Evolutionary conservation across 106 monocot genomes (phyloP).

Genomic region (Allium cepa): DNA sequence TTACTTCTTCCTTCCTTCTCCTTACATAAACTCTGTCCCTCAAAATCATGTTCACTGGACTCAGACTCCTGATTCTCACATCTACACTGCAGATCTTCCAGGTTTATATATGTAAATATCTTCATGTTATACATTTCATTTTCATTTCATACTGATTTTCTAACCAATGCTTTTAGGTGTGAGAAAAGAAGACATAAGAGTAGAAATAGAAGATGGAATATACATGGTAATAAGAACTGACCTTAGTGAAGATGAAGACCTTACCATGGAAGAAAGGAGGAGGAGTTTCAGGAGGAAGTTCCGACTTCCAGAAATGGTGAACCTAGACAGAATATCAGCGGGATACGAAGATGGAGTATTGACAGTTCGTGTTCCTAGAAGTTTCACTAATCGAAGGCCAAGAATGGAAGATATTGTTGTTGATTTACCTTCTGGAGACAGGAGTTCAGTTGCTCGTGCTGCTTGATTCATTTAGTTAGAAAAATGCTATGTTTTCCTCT

Average conservation of each 20-base stretch:
- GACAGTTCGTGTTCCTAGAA: constrained; percentile 44
- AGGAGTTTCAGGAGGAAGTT: constrained; percentile 64
- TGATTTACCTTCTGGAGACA: constrained; percentile 6
- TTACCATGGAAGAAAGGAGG: constrained; percentile 1
- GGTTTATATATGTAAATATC: neutral
- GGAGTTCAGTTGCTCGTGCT: constrained; percentile 35
- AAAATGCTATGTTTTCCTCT: too few species aligned
- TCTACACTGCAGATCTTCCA: constrained; percentile 8
- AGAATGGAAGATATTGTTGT: neutral
- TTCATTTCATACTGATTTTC: neutral
- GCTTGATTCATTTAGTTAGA: constrained; percentile 15
- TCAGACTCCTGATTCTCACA: constrained; percentile 6
- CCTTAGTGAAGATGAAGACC: neutral
- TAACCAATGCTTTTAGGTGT: constrained; percentile 19
- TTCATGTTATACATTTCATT: too few species aligned
- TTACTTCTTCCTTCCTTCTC: constrained; percentile 1
- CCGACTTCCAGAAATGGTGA: constrained; percentile 46
- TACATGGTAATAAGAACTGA: constrained; percentile 68
- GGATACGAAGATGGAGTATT: constrained; percentile 47
- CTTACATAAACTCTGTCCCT: neutral
- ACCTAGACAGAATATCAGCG: constrained; percentile 51
- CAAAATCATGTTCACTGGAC: constrained; percentile 7
- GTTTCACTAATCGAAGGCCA: constrained; percentile 8
- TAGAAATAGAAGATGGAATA: constrained; percentile 60
- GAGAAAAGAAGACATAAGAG: constrained; percentile 67